phyloP scores from a whole-genome alignment of 805 yeast species.

The Lipomyces sp. region DNA sequence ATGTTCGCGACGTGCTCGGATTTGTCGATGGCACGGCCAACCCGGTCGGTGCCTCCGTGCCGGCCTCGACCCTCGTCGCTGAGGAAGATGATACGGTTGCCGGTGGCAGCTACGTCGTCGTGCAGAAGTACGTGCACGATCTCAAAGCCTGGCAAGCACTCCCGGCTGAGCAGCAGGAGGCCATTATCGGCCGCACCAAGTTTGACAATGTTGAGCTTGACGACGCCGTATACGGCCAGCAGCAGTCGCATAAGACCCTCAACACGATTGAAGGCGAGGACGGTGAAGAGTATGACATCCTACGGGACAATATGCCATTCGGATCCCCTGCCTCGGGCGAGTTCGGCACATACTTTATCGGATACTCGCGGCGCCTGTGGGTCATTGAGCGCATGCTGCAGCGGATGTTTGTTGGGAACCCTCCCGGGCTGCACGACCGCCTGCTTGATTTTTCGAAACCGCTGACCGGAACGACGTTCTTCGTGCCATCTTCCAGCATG shows the following conservation, averaged over 20 bases:
- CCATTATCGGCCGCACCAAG: slow-evolving; percentile 39
- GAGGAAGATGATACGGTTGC: slow-evolving; percentile 23
- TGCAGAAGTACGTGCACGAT: slow-evolving; percentile 40
- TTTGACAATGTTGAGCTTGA: slow-evolving; percentile 35
- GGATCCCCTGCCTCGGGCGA: slow-evolving; percentile 36
- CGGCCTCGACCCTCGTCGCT: slow-evolving; percentile 22
- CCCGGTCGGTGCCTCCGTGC: slow-evolving; percentile 34
- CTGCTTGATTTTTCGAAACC: slow-evolving; percentile 30
- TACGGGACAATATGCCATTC: slow-evolving; percentile 41
- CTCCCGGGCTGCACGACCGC: slow-evolving; percentile 40
- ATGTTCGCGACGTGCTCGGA: slow-evolving; percentile 40
- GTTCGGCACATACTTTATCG: slow-evolving; percentile 41
- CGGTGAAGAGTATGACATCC: slow-evolving; percentile 42
- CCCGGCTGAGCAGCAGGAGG: slow-evolving; percentile 37
- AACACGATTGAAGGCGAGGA: slow-evolving; percentile 72
- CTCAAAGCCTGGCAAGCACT: slow-evolving; percentile 36
- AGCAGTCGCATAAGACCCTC: slow-evolving; percentile 45
- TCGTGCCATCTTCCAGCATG: slow-evolving; percentile 33
- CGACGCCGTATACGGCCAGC: slow-evolving; percentile 27
- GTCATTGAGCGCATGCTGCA: slow-evolving; percentile 38
- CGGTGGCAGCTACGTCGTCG: slow-evolving; percentile 41
- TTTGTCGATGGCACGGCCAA: slow-evolving; percentile 42
- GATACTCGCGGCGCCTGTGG: slow-evolving; percentile 27
- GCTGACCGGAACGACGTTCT: slow-evolving; percentile 36
- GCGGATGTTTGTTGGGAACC: slow-evolving; percentile 39